Evolutionary conservation across 2,329 filamentous ascomycete species (phyloP), one percentile per base, ranked within the genome.

Genomic region (Xylariaceae sp.): DNA sequence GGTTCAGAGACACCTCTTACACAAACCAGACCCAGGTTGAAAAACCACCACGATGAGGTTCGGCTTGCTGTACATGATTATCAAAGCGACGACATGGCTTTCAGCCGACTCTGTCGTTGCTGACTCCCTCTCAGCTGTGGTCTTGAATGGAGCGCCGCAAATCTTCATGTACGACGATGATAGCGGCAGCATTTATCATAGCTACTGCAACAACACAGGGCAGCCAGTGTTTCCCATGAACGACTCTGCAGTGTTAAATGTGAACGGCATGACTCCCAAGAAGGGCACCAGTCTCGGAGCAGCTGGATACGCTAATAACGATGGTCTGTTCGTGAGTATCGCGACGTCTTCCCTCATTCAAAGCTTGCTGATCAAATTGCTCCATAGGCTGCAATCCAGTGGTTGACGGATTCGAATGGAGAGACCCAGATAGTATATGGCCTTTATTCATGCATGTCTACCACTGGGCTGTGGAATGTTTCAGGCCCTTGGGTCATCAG

Each of bases 91-190:
- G 13, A 13, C 15, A 32, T 32, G 30, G 30, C 30, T 32, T 7
- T n/a, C 15, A 6, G 13, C 30, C 13, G 13, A 7, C 6, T n/a
- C 15, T 7, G 16, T 17, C 30, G 13, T n/a, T n/a, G 30, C 30
- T n/a, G 30, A n/a, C 8, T n/a, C 30, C 6, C 8, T 32, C 8
- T 6, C 16, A n/a, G 16, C 8, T 32, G 8, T 7, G 30, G 16
- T 32, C 12, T 7, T n/a, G 30, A 17, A 17, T 18, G 47, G 43
- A 4, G 41, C 40, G 9, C 44, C 50, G 6, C 48, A 53, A 31
- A n/a, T 53, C 12, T 42, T 51, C 17, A 43, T 46, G 43, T 45
- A 53, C 29, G 51, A 53, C 22, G 48, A 50, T 19, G 30, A 34
- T 11, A 48, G 45, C 9, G 49, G 51, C 3, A 39, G 29, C 3